Evolutionary conservation across 441 rosid species (phyloP), one percentile per base, ranked within the genome.

Genomic region (California macrophylla): DNA sequence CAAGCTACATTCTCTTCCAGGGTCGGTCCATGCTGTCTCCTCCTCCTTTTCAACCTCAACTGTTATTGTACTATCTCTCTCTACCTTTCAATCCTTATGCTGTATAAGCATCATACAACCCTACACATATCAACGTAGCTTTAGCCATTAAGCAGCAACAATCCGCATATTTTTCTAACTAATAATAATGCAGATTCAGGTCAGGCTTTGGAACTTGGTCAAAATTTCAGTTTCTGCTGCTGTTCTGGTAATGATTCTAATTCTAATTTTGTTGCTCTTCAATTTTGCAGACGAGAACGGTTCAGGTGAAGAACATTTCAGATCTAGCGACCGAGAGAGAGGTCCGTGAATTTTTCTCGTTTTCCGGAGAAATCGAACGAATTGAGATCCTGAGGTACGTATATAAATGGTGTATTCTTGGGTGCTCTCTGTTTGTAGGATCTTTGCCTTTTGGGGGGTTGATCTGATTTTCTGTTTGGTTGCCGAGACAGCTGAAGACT

Each of bases 301-400:
- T 94, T 40, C 84, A 86, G 79, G 98, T 94, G 66, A 81, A 79
- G 79, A 80, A 85, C 66, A 66, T 94, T 18, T 94, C 98, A 79
- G 98, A 94, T 94, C 96, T 94, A 81, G 93, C 94, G 0, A 86
- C 79, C 18, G 96, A 90, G 86, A 83, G 97, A 23, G 98, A 94
- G 90, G 87, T 91, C 89, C 89, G 85, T 69, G 96, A 94, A 87
- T 94, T 94, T 81, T 94, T 94, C 87, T 94, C 97, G 54, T 91
- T 88, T 77, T 86, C 98, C 34, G 98, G 97, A 29, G 96, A 86
- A 73, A 87, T 94, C 68, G 93, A 94, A 29, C 87, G 77, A 73
- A 78, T 91, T 69, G 74, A 85, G 77, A 83, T 94, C 74, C 78
- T 5, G 13, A 76, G 86, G 98, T 91, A 75, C 7, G 61, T 2